Base-by-base conservation (phyloP, 768 basidiomycete species). In the Tephrocybe sp. region DNA sequence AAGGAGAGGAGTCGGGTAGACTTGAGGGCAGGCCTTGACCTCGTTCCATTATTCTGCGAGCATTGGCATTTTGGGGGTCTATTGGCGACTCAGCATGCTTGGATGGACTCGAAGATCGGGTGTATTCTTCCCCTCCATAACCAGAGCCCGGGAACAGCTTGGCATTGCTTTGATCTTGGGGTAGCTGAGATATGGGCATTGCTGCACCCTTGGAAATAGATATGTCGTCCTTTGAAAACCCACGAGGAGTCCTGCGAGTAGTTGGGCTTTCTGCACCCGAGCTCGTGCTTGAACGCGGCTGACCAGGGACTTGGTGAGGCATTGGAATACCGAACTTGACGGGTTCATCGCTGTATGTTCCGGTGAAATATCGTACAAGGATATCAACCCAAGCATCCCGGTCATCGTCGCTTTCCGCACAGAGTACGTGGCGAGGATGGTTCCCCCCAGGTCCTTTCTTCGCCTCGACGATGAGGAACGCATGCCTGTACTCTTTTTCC, bases 341-440 rank as follows among this genome's bases (percentile, higher is more conserved):
- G 7, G 80, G 69, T 38, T 89, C 87, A 36, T 90, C 87, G 67
- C 80, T 86, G 70, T 91, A 91, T n/a, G 72, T 69, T 27, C 91
- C 91, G 7, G 83, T 79, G 51, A 90, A 89, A 66, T 94, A 93
- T 36, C 88, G 81, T 47, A 97, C 92, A 44, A 99, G 84, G 53
- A 92, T 85, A 50, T 92, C 87, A 22, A 99, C 94, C 97, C 97
- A 99, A 49, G 75, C 80, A 64, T 99, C 97, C 37, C 97, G 79
- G 63, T 96, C 94, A 36, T 77, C 71, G 68, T 99, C 97, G 63
- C 92, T 97, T 69, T 97, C 93, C 0, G 97, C 97, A 62, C 97
- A 98, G 4, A 99, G 74, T 32, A 99, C 95, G 63, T 98, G 96
- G 15, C 92, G 82, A 25, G 87, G 76, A 60, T 81, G 83, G 40